These are phyloP conservation scores for Oryza nivara DNA, from an alignment of 176 grass and related monocot species.

Conservation along the genomic window DNA sequence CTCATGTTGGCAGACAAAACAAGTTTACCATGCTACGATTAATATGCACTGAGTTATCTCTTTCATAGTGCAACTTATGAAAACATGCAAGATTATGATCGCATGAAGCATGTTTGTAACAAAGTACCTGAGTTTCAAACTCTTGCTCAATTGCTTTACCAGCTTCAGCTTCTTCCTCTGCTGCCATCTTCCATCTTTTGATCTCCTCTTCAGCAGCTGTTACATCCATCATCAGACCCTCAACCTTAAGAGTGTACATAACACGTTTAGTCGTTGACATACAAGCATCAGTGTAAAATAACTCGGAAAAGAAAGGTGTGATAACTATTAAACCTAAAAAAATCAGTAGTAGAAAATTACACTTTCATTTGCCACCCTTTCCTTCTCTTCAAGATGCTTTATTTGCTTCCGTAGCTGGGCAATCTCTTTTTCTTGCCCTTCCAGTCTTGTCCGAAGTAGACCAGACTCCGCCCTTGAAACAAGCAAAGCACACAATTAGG, in stretches of 20 bases:
- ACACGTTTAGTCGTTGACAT: background rate
- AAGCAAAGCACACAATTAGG: constrained; percentile 53
- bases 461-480: constrained; percentile 88
- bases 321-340: background rate
- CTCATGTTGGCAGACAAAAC: constrained; percentile 7
- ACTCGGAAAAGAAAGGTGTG: background rate
- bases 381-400: constrained; percentile 87
- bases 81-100: background rate
- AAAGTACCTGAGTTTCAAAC: constrained; percentile 71
- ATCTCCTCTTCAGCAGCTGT: constrained; percentile 96
- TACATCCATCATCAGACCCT: constrained; percentile 93
- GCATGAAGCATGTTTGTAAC: constrained; percentile 22
- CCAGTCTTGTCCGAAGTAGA: constrained; percentile 82
- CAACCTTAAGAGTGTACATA: constrained; percentile 66
- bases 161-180: constrained; percentile 92
- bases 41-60: background rate
- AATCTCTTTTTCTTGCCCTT: constrained; percentile 92
- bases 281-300: background rate
- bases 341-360: constrained; percentile 59
- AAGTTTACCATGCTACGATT: constrained; percentile 8
- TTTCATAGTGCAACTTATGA: background rate
- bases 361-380: constrained; percentile 87
- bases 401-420: constrained; percentile 68
- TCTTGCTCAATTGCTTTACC: constrained; percentile 88
- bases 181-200: constrained; percentile 93